Base-by-base conservation (phyloP, 2,329 filamentous ascomycete species). In the Endocalyx cinctus region DNA sequence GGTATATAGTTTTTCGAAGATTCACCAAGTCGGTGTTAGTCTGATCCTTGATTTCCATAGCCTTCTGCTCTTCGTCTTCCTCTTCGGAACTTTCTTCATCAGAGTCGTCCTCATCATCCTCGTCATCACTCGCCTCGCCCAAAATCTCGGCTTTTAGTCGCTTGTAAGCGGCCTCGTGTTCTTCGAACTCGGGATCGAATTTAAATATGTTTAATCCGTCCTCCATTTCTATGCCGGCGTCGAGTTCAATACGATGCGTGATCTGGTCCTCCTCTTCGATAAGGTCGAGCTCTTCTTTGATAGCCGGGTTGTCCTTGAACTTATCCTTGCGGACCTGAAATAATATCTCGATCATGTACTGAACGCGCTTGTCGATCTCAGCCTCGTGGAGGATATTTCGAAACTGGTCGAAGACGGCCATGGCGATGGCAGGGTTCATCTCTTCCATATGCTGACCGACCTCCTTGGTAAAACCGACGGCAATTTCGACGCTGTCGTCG, bases 181-280 rank as follows among this genome's bases (percentile, higher is more conserved):
- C 82, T 59, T 96, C 87, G 74, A 84, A 98, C 18, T 96, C 76
- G 0, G 85, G 52, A 54, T 98, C 92, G 47, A 82, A 88, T 55
- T 96, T 97, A 75, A 98, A 98, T 39, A 98, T 82, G 54, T 98
- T 98, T 33, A 97, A 70, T 1, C 79, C 77, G 50, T 97, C 89
- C 57, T 96, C 82, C 0, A 87, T 80, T 30, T 92, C 84, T 34
- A 95, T 72, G 23, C 88, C 80, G 44, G 88, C 88, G 45, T 95
- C 86, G 18, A 98, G 64, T 30, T 84, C 82, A 30, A 87, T 71
- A 35, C 79, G 76, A 63, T 98, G 92, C 1, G 92, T 97, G 50
- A 97, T 94, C 58, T 97, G 92, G 54, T 98, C 92, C 59, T 97
- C 90, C 62, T 98, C 92, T 62, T 97, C 90, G 7, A 98, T 87